phyloP scores from a whole-genome alignment of 2,329 filamentous ascomycete species.

The Aspergillus sp. region DNA sequence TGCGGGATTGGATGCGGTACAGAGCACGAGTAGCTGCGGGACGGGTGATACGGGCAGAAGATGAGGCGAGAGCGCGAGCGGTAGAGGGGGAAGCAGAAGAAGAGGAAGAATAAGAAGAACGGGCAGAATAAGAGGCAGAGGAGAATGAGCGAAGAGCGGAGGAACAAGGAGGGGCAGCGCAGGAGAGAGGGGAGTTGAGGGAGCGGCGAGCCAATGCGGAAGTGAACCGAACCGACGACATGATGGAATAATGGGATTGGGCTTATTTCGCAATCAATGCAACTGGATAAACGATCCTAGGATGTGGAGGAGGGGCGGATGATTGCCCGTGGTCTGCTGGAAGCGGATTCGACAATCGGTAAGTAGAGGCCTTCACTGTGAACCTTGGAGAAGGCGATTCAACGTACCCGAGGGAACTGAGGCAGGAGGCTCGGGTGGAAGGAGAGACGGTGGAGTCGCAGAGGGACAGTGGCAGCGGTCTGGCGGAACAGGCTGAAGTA shows the following conservation, averaged over 20 bases:
- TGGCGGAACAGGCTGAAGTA: constrained; percentile 15
- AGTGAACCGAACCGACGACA: constrained; percentile 40
- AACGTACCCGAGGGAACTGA: constrained; percentile 33
- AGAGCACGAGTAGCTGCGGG: constrained; percentile 28
- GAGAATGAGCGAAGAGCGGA: constrained; percentile 25
- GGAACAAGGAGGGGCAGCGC: constrained; percentile 28
- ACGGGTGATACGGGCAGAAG: constrained; percentile 22
- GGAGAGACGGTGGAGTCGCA: constrained; percentile 32
- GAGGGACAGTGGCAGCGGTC: constrained; percentile 13
- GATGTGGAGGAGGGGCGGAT: constrained; percentile 14
- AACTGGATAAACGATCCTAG: constrained; percentile 10
- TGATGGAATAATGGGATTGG: constrained; percentile 16
- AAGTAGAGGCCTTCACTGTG: constrained; percentile 3
- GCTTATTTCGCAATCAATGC: constrained; percentile 10
- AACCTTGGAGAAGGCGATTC: constrained; percentile 11
- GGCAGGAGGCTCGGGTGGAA: constrained; percentile 32
- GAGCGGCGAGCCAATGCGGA: constrained; percentile 41
- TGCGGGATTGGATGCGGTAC: constrained; percentile 43
- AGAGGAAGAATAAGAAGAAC: constrained; percentile 26
- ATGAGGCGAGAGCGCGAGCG: constrained; percentile 25
- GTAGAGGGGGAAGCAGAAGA: constrained; percentile 22
- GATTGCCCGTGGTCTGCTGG: constrained; percentile 9
- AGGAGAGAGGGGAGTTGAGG: constrained; percentile 27
- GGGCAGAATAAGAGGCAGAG: constrained; percentile 23
- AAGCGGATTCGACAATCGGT: constrained; percentile 14